Percentiles rank a stretch among this genome's conserved stretches.
Evolutionary conservation across 1,284 basidiomycete species (phyloP).

Genomic region (Ceratobasidium sp.): DNA sequence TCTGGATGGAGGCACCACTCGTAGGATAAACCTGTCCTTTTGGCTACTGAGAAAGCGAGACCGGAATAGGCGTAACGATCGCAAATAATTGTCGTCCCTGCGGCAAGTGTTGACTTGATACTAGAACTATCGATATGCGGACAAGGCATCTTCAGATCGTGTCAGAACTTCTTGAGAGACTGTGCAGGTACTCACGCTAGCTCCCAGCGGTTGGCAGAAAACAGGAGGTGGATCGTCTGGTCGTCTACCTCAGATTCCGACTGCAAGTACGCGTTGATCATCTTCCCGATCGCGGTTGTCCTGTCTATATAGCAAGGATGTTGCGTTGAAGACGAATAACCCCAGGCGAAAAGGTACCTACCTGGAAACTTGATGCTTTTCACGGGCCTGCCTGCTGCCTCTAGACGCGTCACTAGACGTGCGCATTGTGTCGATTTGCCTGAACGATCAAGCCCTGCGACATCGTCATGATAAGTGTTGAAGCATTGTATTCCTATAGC

Average conservation of each 20-base stretch:
- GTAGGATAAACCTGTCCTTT: constrained; percentile 63
- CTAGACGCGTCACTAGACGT: constrained; percentile 68
- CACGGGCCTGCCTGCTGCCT: constrained; percentile 57
- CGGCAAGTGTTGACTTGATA: constrained; percentile 72
- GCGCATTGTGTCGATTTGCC: constrained; percentile 91
- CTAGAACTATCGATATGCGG: constrained; percentile 64
- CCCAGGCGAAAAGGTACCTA: constrained; percentile 56
- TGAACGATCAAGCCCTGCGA: constrained; percentile 81
- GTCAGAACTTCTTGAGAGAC: neutral
- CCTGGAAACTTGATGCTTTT: constrained; percentile 89
- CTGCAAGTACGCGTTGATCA: constrained; percentile 94
- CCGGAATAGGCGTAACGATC: constrained; percentile 98
- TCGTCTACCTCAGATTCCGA: constrained; percentile 90
- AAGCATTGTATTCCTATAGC: neutral
- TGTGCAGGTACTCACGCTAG: constrained; percentile 71
- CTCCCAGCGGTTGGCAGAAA: constrained; percentile 98
- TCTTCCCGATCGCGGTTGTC: constrained; percentile 90
- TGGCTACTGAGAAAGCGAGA: constrained; percentile 92
- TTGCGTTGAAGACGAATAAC: neutral
- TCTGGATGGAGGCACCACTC: constrained; percentile 92
- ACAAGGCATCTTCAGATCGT: neutral
- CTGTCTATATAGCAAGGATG: constrained; percentile 71
- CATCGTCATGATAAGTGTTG: neutral
- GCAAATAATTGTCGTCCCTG: constrained; percentile 84
- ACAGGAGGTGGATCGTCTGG: constrained; percentile 92